These are phyloP conservation scores for Cladosporium sp. DNA, from an alignment of 2,329 filamentous ascomycete genomes.

Conservation along the genomic window DNA sequence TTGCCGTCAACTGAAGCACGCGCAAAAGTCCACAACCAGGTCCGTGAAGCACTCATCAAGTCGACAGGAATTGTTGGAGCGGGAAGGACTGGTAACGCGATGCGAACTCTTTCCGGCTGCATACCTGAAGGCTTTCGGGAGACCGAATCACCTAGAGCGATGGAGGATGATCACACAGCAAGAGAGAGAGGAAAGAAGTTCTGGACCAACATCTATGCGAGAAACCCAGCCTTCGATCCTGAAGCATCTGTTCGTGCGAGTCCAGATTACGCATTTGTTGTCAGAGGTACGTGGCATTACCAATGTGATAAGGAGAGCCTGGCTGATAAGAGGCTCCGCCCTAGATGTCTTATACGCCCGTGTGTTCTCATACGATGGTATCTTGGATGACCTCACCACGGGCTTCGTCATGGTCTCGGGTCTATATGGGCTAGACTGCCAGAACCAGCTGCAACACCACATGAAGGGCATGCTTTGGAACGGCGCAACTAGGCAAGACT, in stretches of 20 bases:
- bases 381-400: not conserved
- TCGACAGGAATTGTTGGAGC: constrained; percentile 1
- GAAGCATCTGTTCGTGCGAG: not conserved
- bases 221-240: not conserved
- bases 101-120: not conserved
- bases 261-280: constrained; percentile 5
- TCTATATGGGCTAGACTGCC: constrained; percentile 1
- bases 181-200: not conserved
- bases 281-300: constrained; percentile 3
- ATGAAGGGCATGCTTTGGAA: constrained; percentile 10
- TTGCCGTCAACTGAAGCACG: not conserved
- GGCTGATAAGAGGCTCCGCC: too few relatives aligned
- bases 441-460: constrained; percentile 3
- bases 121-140: constrained; percentile 1
- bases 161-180: not conserved
- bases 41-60: constrained; percentile 6
- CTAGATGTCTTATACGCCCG: constrained; percentile 3
- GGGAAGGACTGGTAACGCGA: not conserved
- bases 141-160: not conserved
- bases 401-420: constrained; percentile 5
- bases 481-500: not conserved
- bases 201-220: constrained; percentile 1
- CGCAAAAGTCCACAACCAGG: not conserved
- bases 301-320: not conserved
- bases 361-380: constrained; percentile 3